Base-by-base conservation (phyloP, 495 filamentous ascomycete species). In the Polyplosphaeria fusca region DNA sequence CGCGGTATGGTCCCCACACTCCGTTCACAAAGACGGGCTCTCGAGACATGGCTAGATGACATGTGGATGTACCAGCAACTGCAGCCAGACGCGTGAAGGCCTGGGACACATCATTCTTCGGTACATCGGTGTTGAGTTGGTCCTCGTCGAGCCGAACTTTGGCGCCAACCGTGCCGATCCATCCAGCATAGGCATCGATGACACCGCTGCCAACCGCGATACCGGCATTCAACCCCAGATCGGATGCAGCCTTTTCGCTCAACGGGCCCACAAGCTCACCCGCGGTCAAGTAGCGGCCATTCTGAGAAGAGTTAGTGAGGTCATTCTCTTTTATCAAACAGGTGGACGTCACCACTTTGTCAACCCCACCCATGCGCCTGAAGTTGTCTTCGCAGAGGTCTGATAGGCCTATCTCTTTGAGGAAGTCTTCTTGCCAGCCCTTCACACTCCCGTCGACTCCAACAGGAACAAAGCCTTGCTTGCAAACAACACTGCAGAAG, bases 81-180 rank as follows among this genome's bases (percentile, higher is more conserved):
- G 89, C 87, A 1, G 93, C 93, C 35, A 98, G 80, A 45, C 93
- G 88, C 38, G 84, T 87, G 67, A 95, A 98, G n/a, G 90, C 92
- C 71, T 96, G 91, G 1, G 85, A 79, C 23, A 87, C 81, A 68
- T 94, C 88, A 71, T 91, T 92, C 52, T 85, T 80, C 1, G 86
- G 73, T 2, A 74, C 74, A 35, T 76, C 77, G 11, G 76, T 70
- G 64, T 80, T 82, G 7, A 91, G 71, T 19, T 83, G 75, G n/a
- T 81, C 77, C 24, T 75, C 70, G 37, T 72, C 74, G 9, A 95
- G 76, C 38, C 86, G 74, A 55, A 95, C 88, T 70, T 96, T 96
- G 13, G 93, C 90, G 47, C 93, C 92, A n/a, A 98, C 93, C 2
- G 92, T 96, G 32, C 93, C 93, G 55, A 98, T 89, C 93, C 93